These are phyloP conservation scores for Verticillium zaregamsianum DNA, from an alignment of 2,329 filamentous ascomycete genomes.

Conservation along the genomic window DNA sequence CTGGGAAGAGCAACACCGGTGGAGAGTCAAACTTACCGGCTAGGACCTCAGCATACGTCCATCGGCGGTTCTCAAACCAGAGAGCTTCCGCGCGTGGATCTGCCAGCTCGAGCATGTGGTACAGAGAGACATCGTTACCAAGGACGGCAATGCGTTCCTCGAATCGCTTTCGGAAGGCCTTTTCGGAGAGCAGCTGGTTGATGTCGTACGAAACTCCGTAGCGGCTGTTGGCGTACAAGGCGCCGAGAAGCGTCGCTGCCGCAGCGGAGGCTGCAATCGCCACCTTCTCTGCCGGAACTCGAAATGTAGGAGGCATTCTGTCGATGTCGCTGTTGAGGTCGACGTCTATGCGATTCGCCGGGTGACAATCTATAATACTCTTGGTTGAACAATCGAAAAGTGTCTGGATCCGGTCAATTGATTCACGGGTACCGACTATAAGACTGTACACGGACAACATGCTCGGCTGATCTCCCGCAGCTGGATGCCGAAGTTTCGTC, in stretches of 20 bases:
- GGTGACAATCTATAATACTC: too few relatives aligned
- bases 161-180: slow-evolving; percentile 1
- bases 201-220: slow-evolving; percentile 1
- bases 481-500: background rate
- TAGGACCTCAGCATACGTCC: background rate
- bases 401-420: too few relatives aligned
- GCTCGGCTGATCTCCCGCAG: background rate
- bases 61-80: background rate
- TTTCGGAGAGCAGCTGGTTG: background rate
- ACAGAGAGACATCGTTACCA: background rate
- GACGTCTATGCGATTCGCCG: too few relatives aligned
- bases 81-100: background rate
- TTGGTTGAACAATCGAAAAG: too few relatives aligned
- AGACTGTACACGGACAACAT: too few relatives aligned
- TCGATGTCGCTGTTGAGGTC: background rate
- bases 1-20: too few relatives aligned
- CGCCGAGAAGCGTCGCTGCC: background rate
- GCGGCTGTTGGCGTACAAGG: background rate
- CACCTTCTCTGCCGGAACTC: background rate
- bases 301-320: background rate
- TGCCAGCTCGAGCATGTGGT: background rate
- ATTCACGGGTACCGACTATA: too few relatives aligned
- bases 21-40: background rate
- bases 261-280: background rate
- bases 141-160: background rate